Evolutionary conservation across 805 yeast species (phyloP), one percentile per base, ranked within the genome.

Genomic region (Schwanniomyces occidentalis): DNA sequence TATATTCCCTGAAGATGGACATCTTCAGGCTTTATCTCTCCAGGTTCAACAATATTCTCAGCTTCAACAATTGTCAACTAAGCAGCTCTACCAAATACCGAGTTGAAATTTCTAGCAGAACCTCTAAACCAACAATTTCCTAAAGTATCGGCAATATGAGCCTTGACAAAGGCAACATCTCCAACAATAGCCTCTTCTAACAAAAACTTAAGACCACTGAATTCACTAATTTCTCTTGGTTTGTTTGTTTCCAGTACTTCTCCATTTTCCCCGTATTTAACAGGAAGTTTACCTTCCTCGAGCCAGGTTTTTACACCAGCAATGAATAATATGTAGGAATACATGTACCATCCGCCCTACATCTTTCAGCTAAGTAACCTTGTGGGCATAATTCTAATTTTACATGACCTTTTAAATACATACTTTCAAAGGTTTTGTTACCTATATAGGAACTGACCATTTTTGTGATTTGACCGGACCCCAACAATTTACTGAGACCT

Each of bases 261-360:
- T 10, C 73, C 70, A 13, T 45, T 29, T 16, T 41, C 40, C 29
- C 56, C 60, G 49, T 70, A 71, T 33, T 63, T 50, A 7, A 69
- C 51, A 0, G 78, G 76, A 45, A 73, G 49, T 38, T 66, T 63
- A 16, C 78, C 78, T 33, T 67, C 58, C 45, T 73, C 73, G 12
- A 73, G 55, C 73, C 74, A 69, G n/a, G 77, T 73, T 20, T 65
- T 66, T n/a, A 60, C 74, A 12, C 77, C 78, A 1, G 78, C 66
- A 2, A 75, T 66, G 76, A 65, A 47, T 58, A 73, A 40, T 67
- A 71, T 1, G 76, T 77, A 2, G 77, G 77, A 12, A 69, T 56
- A 7, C 77, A 76, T 2, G 75, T 61, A 7, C 63, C 73, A 8
- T 70, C 76, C 9, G 78, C 76, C 16, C 76, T 54, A 14, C 63